Conservation (phyloP, 192 early-diverging fungal species). For the Backusella australiensis region DNA sequence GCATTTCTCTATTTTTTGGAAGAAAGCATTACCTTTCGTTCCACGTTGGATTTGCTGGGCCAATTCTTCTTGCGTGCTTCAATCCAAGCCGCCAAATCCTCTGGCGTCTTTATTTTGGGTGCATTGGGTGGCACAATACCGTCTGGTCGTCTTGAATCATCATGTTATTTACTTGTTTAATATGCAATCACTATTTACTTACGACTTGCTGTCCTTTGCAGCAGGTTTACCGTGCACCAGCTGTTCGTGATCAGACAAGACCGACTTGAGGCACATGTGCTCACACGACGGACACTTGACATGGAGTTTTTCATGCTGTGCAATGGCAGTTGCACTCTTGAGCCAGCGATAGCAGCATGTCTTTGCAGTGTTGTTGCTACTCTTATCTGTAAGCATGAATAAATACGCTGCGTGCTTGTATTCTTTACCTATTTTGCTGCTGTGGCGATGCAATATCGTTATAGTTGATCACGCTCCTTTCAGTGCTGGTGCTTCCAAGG, state of each 20-base stretch:
- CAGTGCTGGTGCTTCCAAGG: not conserved
- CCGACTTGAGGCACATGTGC: slow-evolving; percentile 10
- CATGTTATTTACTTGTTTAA: not conserved
- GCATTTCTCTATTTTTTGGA: not conserved
- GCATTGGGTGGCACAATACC: slow-evolving; percentile 32
- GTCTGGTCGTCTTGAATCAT: slow-evolving; percentile 13
- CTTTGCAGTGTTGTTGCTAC: not conserved
- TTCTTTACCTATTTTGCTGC: not conserved
- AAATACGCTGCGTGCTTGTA: not conserved
- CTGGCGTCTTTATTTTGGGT: slow-evolving; percentile 54
- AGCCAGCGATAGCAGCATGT: slow-evolving; percentile 15
- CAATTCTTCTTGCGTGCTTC: slow-evolving; percentile 75
- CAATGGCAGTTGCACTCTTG: slow-evolving; percentile 9
- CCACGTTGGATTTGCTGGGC: slow-evolving; percentile 71
- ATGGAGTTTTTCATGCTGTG: slow-evolving; percentile 25
- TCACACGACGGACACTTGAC: slow-evolving; percentile 23
- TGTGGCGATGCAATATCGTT: slow-evolving; percentile 1
- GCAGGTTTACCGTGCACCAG: not conserved
- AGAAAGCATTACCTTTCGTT: slow-evolving; percentile 46
- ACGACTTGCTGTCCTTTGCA: slow-evolving; percentile 7
- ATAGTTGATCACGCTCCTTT: slow-evolving; percentile 14
- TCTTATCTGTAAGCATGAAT: not conserved
- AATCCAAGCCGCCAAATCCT: slow-evolving; percentile 83
- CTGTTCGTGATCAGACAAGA: slow-evolving; percentile 7
- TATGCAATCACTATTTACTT: not conserved